Evolutionary conservation across 1,284 basidiomycete genomes (phyloP), one percentile per base, ranked within the genome.

Genomic region (Tilletia indica): DNA sequence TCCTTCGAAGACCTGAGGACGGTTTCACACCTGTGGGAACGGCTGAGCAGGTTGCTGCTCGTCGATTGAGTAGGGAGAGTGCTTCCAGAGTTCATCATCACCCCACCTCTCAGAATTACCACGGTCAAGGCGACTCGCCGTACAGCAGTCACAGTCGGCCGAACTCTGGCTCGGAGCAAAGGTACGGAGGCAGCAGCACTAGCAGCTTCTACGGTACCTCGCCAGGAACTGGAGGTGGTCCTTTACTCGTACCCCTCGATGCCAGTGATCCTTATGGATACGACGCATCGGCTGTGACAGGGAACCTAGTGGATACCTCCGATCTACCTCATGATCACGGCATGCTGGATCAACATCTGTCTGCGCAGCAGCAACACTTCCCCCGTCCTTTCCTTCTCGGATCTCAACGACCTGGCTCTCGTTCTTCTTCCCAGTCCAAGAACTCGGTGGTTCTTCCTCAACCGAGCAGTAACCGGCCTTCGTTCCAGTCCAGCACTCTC

Each of bases 11-110:
- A 21, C 61, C 61, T 34, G 61, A 39, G 61, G 61, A 64, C 61
- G 61, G 61, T 36, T 64, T 64, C 38, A 6, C 61, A 42, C 61
- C 61, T 2, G 61, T 64, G 34, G 61, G 61, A 38, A 64, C 61
- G 61, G 61, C 61, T 4, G 61, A 64, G 16, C 61, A 64, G n/a
- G 61, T 64, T 14, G 61, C 61, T 21, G 61, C 61, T 39, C 61
- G 61, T 8, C 31, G 61, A 64, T 42, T 64, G 34, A 64, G 61
- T 21, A 34, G 61, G 61, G 61, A 64, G 34, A 64, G 61, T 21
- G 61, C 38, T 9, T 8, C 61, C 34, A 38, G 34, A 64, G 61
- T 64, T 16, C 39, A 14, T 64, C 61, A 12, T 19, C 25, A 31
- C 25, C 25, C 25, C 25, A 31, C 25, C 25, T 31, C 25, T 31